phyloP scores from a whole-genome alignment of 148 eudicot genomes.

The Rhododendron ferrugineum region DNA sequence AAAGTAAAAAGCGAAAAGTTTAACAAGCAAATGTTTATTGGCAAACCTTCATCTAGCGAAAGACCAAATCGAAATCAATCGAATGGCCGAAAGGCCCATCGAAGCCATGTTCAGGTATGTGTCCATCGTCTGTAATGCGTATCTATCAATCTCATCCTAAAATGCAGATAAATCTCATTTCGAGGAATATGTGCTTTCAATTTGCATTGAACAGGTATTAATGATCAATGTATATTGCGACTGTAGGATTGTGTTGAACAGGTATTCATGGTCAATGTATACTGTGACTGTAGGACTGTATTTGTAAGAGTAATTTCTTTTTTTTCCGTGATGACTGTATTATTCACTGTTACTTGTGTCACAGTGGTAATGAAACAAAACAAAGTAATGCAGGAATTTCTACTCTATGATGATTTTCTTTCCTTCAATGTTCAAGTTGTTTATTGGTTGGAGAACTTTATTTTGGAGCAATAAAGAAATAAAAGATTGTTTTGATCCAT shows the following conservation, averaged over 20 bases:
- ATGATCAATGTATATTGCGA: not conserved
- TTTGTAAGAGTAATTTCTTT: not conserved
- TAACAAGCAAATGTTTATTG: not conserved
- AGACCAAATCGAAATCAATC: not conserved
- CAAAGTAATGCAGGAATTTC: not conserved
- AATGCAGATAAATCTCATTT: not conserved
- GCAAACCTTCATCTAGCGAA: not conserved
- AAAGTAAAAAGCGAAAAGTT: not conserved
- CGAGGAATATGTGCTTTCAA: not conserved
- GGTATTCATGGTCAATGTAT: not conserved
- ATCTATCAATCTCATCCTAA: not conserved
- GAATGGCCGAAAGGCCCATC: not conserved
- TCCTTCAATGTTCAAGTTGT: not conserved
- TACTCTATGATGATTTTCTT: not conserved
- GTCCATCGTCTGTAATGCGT: not conserved
- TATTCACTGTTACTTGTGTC: not conserved
- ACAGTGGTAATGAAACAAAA: not conserved
- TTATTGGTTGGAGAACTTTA: not conserved
- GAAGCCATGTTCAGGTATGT: constrained; percentile 1
- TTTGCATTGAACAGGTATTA: not conserved
- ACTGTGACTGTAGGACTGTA: not conserved
- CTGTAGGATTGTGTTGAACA: not conserved
- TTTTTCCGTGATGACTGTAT: not conserved
- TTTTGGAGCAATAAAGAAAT: not conserved
- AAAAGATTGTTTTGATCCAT: not conserved